These are phyloP conservation scores for Nicotiana tabacum DNA, from an alignment of 257 asterid species.

Conservation along the genomic window DNA sequence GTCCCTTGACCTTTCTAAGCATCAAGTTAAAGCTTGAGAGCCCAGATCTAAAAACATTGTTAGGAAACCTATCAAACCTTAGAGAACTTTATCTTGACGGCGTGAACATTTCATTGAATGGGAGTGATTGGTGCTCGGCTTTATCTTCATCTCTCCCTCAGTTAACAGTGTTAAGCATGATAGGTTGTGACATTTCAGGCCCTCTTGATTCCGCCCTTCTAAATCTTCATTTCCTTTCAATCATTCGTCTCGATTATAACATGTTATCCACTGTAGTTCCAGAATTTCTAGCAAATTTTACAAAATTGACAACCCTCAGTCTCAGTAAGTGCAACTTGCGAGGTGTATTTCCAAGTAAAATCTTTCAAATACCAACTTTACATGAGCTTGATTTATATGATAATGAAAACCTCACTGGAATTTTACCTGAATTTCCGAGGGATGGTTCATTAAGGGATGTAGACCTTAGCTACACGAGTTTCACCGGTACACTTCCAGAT, in stretches of 20 bases:
- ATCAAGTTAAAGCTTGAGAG: neutral
- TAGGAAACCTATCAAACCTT: neutral
- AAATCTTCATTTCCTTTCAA: conserved; percentile 7
- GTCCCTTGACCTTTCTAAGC: conserved; percentile 40
- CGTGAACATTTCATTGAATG: neutral
- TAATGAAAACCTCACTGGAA: conserved; percentile 7
- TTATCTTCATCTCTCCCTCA: conserved; percentile 20
- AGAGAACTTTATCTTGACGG: neutral
- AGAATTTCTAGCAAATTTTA: neutral
- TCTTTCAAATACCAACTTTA: conserved; percentile 29
- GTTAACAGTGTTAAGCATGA: neutral
- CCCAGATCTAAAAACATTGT: neutral
- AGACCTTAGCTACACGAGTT: neutral
- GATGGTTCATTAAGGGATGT: neutral
- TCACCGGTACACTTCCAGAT: conserved; percentile 14
- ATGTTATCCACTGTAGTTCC: conserved; percentile 5
- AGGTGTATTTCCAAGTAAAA: conserved; percentile 21
- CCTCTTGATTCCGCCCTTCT: conserved; percentile 10
- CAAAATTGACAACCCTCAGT: conserved; percentile 15
- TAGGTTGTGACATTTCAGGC: conserved; percentile 6
- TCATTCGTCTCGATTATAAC: neutral
- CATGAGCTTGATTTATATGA: conserved; percentile 7
- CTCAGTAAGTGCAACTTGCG: conserved; percentile 6
- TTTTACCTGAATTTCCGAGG: conserved; percentile 6
- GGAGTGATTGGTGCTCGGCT: conserved; percentile 11